Conservation (phyloP, 1,139 yeast genomes). For the Petasospora fabianii region DNA sequence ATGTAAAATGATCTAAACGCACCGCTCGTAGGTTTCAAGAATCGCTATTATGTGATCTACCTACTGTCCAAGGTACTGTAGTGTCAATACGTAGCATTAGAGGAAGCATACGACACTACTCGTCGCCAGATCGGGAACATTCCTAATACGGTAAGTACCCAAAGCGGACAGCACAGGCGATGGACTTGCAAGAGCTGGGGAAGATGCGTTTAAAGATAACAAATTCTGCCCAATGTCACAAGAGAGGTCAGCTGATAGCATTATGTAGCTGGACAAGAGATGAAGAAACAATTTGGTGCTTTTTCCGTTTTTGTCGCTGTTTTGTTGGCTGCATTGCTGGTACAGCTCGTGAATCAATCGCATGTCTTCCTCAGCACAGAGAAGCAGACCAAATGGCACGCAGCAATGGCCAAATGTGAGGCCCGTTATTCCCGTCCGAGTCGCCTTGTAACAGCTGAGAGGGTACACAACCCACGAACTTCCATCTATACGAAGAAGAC, state of each 20-base stretch:
- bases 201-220: neutral
- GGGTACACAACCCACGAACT: slow-evolving; percentile 4
- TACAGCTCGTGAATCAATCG: neutral
- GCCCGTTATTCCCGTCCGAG: slow-evolving; percentile 4
- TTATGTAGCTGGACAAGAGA: neutral
- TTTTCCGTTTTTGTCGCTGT: neutral
- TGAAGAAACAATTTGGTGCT: neutral
- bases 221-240: neutral
- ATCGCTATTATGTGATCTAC: too few relatives aligned
- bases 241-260: neutral
- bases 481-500: neutral
- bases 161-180: slow-evolving; percentile 1
- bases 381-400: slow-evolving; percentile 2
- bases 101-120: too few relatives aligned
- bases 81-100: too few relatives aligned
- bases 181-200: neutral
- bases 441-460: slow-evolving; percentile 1
- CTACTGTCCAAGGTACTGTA: too few relatives aligned
- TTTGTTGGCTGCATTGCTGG: slow-evolving; percentile 1
- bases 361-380: slow-evolving; percentile 1
- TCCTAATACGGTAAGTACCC: neutral
- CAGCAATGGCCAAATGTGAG: slow-evolving; percentile 3
- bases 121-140: neutral
- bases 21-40: too few relatives aligned
- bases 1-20: neutral